Conservation (phyloP, 495 filamentous ascomycete species). For the Baudoinia panamericana region DNA sequence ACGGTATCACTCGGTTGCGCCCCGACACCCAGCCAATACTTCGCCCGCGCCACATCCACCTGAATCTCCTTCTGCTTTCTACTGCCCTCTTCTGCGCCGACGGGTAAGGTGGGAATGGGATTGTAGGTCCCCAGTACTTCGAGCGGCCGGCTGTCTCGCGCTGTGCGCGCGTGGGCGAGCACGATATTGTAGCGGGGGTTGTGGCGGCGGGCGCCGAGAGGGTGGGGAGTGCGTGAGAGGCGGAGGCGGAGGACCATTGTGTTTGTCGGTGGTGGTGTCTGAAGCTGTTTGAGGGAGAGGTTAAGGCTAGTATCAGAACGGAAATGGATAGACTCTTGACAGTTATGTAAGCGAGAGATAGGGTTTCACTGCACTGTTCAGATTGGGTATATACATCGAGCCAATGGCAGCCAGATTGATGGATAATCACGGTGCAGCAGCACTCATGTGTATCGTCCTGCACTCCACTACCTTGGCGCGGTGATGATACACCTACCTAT, state of each 20-base stretch:
- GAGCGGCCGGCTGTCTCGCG: conserved; percentile 71
- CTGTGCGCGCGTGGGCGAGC: conserved; percentile 81
- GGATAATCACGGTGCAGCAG: too few relatives aligned
- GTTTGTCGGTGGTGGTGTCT: conserved; percentile 19
- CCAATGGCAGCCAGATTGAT: too few relatives aligned
- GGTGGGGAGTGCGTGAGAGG: conserved; percentile 63
- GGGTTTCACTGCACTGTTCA: too few relatives aligned
- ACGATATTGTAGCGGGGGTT: conserved; percentile 93
- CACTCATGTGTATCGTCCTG: too few relatives aligned
- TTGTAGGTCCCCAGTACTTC: conserved; percentile 95
- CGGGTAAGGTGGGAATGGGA: conserved; percentile 63
- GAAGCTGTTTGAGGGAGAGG: too few relatives aligned
- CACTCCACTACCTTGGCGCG: too few relatives aligned
- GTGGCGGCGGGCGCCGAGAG: conserved; percentile 53
- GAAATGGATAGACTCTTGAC: too few relatives aligned
- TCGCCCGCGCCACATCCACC: conserved; percentile 64
- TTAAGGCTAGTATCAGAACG: too few relatives aligned
- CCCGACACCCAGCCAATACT: conserved; percentile 95
- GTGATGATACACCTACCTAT: too few relatives aligned
- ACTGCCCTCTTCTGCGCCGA: conserved; percentile 42
- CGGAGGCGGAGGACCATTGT: conserved; percentile 96
- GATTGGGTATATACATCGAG: too few relatives aligned
- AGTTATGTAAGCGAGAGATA: too few relatives aligned
- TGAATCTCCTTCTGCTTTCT: conserved; percentile 77
- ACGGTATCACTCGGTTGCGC: conserved; percentile 83